Conservation (phyloP, 331 rosid species). For the Stylosanthes scabra region DNA sequence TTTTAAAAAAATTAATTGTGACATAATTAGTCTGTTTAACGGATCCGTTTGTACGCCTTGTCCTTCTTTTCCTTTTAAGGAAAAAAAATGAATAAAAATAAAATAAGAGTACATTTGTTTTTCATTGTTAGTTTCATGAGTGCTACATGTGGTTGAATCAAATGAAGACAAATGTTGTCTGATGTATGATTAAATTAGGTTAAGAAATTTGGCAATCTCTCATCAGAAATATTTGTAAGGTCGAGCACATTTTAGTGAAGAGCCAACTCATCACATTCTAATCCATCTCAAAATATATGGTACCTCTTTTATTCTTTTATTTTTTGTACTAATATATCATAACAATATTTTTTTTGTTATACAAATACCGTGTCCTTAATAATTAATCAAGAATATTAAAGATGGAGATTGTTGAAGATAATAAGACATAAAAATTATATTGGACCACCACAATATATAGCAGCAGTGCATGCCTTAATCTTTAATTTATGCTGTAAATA, state of each 20-base stretch:
- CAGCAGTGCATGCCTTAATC: constrained; percentile 53
- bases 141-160: background rate
- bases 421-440: constrained; percentile 38
- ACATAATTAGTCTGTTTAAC: too few species aligned
- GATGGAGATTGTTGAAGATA: constrained; percentile 50
- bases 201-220: constrained; percentile 9
- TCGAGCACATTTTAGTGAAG: background rate
- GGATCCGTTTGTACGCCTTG: too few species aligned
- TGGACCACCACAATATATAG: constrained; percentile 84
- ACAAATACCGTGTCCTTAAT: too few species aligned
- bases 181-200: constrained; percentile 8
- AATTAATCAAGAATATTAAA: constrained; percentile 42
- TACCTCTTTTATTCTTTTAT: too few species aligned
- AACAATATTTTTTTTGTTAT: background rate
- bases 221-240: constrained; percentile 5
- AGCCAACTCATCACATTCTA: too few species aligned
- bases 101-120: background rate
- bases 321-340: too few species aligned
- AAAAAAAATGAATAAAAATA: background rate
- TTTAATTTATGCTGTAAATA: constrained; percentile 56
- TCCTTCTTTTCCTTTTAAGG: too few species aligned
- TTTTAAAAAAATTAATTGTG: too few species aligned
- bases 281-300: too few species aligned
- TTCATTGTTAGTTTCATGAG: background rate
- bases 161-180: background rate